Evolutionary conservation across 148 eudicot genomes (phyloP).

Genomic region (Camellia sinensis): DNA sequence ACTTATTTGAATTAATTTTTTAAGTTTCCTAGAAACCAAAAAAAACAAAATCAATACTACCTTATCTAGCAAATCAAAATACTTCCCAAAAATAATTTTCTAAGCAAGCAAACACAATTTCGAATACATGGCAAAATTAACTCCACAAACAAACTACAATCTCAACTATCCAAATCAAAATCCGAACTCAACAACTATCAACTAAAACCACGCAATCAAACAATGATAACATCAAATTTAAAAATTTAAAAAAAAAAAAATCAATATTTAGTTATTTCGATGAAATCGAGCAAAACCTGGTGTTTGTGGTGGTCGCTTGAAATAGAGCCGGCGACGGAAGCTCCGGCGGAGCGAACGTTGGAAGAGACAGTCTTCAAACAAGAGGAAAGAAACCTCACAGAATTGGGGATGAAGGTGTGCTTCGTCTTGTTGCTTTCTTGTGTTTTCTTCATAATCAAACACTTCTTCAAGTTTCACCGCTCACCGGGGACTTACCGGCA

Average conservation of each 20-base stretch:
- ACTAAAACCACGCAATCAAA: neutral
- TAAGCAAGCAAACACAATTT: neutral
- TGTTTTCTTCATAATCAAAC: conserved; percentile 47
- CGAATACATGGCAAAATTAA: neutral
- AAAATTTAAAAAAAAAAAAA: neutral
- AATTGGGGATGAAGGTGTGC: conserved; percentile 45
- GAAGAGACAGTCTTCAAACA: conserved; percentile 88
- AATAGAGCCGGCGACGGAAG: conserved; percentile 78
- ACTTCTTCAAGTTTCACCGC: conserved; percentile 20
- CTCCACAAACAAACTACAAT: neutral
- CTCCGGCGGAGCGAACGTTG: conserved; percentile 86
- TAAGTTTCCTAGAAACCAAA: neutral
- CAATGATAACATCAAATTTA: neutral
- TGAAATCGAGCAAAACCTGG: conserved; percentile 55
- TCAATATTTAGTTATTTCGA: neutral
- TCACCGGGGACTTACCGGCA: conserved; percentile 37
- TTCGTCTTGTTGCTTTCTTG: conserved; percentile 19
- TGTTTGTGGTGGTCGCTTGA: conserved; percentile 58
- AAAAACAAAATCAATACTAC: neutral
- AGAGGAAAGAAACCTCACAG: conserved; percentile 78
- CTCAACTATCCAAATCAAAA: neutral
- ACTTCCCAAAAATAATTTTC: neutral
- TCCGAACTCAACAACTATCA: neutral
- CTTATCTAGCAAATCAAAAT: neutral
- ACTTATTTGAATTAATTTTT: neutral